Conservation (phyloP, 495 filamentous ascomycete genomes). For the Penicillium antarcticum region DNA sequence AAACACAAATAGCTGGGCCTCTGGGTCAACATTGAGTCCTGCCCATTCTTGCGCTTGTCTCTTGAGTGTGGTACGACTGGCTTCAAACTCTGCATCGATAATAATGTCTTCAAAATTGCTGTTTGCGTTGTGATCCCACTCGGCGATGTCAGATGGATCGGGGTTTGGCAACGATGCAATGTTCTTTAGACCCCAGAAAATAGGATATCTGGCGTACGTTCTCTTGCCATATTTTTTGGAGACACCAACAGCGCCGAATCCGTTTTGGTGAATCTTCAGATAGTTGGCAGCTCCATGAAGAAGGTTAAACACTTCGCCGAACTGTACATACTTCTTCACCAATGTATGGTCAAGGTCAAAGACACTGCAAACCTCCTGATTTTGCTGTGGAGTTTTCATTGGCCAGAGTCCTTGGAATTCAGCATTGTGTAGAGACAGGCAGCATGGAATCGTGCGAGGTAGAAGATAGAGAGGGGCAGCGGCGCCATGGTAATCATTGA, state of each 20-base stretch:
- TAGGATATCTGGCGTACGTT: slow-evolving; percentile 72
- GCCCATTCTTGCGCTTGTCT: slow-evolving; percentile 76
- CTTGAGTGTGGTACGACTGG: slow-evolving; percentile 52
- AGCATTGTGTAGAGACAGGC: slow-evolving; percentile 59
- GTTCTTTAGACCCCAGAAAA: slow-evolving; percentile 74
- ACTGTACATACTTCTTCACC: slow-evolving; percentile 47
- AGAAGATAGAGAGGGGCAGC: slow-evolving; percentile 68
- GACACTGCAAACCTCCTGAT: slow-evolving; percentile 64
- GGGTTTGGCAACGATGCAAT: slow-evolving; percentile 71
- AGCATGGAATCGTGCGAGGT: slow-evolving; percentile 50
- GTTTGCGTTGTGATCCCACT: slow-evolving; percentile 55
- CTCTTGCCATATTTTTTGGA: slow-evolving; percentile 73
- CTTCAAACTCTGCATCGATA: slow-evolving; percentile 58
- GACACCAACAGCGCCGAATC: slow-evolving; percentile 74
- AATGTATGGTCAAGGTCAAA: slow-evolving; percentile 53
- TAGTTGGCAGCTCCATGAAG: slow-evolving; percentile 71
- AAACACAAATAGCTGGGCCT: slow-evolving; percentile 72
- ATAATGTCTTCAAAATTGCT: slow-evolving; percentile 45
- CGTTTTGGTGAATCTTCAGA: slow-evolving; percentile 69
- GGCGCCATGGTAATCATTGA: slow-evolving; percentile 78
- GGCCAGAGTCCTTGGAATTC: slow-evolving; percentile 76
- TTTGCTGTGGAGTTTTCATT: slow-evolving; percentile 63
- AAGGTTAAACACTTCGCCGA: slow-evolving; percentile 68
- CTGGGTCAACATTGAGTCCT: slow-evolving; percentile 61
- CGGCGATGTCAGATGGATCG: slow-evolving; percentile 69